Conservation (phyloP, 495 filamentous ascomycete species). For the Lichina pygmaea region DNA sequence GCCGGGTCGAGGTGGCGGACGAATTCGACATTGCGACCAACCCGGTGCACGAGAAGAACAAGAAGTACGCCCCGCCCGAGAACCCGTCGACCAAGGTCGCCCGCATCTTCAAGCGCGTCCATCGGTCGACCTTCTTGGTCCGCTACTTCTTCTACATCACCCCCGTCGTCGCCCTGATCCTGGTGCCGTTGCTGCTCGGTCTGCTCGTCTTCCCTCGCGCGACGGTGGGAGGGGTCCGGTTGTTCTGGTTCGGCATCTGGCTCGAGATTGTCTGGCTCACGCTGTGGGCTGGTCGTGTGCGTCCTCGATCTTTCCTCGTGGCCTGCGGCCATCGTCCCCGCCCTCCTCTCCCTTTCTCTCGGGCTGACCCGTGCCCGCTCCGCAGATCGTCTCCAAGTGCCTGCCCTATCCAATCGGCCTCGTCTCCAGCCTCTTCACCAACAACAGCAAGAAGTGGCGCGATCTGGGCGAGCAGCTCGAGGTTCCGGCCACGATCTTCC, state of each 20-base stretch:
- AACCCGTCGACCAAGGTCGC: slow-evolving; percentile 34
- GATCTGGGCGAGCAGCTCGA: slow-evolving; percentile 75
- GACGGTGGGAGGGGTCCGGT: slow-evolving; percentile 43
- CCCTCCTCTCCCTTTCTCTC: not conserved
- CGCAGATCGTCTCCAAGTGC: slow-evolving; percentile 41
- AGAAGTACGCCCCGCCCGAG: slow-evolving; percentile 38
- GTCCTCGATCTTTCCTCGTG: slow-evolving; percentile 10
- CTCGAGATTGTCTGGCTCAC: slow-evolving; percentile 82
- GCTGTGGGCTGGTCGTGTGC: slow-evolving; percentile 47
- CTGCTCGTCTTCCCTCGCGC: slow-evolving; percentile 33
- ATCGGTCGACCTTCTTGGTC: slow-evolving; percentile 48
- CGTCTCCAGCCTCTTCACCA: slow-evolving; percentile 51
- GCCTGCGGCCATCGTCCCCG: not conserved
- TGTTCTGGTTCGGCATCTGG: slow-evolving; percentile 91
- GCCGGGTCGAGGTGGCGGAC: slow-evolving; percentile 34
- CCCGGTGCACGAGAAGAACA: slow-evolving; percentile 42
- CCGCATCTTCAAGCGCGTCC: slow-evolving; percentile 35
- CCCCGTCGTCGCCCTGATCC: slow-evolving; percentile 41
- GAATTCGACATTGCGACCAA: slow-evolving; percentile 61
- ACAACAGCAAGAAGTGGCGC: slow-evolving; percentile 81
- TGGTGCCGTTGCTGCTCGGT: slow-evolving; percentile 64
- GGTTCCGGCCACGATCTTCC: slow-evolving; percentile 62
- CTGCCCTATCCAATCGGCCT: slow-evolving; percentile 40
- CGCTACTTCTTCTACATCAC: slow-evolving; percentile 75
- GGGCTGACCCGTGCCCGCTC: not conserved